Conservation (phyloP, 2,329 filamentous ascomycete genomes). For the Cercospora sp. region DNA sequence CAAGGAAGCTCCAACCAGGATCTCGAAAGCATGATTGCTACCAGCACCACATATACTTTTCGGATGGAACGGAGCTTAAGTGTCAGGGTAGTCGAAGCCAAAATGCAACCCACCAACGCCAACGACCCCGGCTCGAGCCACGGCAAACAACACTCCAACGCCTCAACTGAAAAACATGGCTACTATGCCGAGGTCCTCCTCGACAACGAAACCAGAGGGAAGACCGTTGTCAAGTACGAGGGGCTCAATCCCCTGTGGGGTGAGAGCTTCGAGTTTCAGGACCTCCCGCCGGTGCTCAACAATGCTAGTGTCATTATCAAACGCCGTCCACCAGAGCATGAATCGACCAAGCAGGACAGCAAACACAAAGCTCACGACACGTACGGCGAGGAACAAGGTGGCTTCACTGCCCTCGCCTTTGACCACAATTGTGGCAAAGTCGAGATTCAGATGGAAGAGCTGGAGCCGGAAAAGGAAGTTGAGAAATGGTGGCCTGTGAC, state of each 20-base stretch:
- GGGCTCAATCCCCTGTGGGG: slow-evolving; percentile 79
- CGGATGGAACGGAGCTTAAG: slow-evolving; percentile 63
- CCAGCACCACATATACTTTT: slow-evolving; percentile 60
- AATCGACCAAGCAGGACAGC: slow-evolving; percentile 40
- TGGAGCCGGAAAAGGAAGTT: slow-evolving; percentile 73
- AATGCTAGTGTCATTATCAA: slow-evolving; percentile 72
- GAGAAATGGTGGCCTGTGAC: slow-evolving; percentile 84
- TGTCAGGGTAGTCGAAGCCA: slow-evolving; percentile 63
- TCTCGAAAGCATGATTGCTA: slow-evolving; percentile 31
- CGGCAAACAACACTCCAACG: slow-evolving; percentile 15
- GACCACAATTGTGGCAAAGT: slow-evolving; percentile 65
- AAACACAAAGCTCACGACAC: slow-evolving; percentile 42
- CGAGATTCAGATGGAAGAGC: slow-evolving; percentile 76
- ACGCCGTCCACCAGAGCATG: slow-evolving; percentile 48
- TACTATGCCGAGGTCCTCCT: slow-evolving; percentile 78
- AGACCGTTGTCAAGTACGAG: slow-evolving; percentile 69
- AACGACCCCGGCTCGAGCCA: slow-evolving; percentile 23
- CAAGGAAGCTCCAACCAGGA: slow-evolving; percentile 23
- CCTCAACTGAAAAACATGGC: slow-evolving; percentile 53
- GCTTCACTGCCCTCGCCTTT: slow-evolving; percentile 49
- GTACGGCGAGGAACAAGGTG: slow-evolving; percentile 40
- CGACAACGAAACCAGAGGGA: slow-evolving; percentile 74
- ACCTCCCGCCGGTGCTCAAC: slow-evolving; percentile 68
- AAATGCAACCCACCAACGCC: slow-evolving; percentile 47
- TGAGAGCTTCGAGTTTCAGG: slow-evolving; percentile 74